These are phyloP conservation scores for Spergularia bocconei DNA, from an alignment of 148 eudicot genomes.

Conservation along the genomic window DNA sequence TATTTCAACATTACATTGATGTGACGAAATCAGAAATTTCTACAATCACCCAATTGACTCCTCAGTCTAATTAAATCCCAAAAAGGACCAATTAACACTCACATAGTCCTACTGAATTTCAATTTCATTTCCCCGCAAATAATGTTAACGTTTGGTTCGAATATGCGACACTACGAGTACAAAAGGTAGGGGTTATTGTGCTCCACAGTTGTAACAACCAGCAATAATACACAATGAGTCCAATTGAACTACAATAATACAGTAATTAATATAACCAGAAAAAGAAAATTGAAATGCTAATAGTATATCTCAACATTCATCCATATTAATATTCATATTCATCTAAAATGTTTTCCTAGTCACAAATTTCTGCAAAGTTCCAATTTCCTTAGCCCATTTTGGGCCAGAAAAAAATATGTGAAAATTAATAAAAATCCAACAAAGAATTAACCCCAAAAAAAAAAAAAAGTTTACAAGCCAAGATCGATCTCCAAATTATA, in stretches of 20 bases:
- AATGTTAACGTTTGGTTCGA: no score
- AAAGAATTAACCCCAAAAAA: not conserved
- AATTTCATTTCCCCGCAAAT: no score
- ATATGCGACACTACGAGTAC: not conserved
- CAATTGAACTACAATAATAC: not conserved
- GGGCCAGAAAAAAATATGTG: constrained; percentile 14
- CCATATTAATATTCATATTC: constrained; percentile 19
- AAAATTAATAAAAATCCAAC: constrained; percentile 4
- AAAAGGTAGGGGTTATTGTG: no score
- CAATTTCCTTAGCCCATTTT: constrained; percentile 23
- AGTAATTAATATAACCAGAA: not conserved
- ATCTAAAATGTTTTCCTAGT: constrained; percentile 18
- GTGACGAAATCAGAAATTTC: no score
- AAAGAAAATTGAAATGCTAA: not conserved
- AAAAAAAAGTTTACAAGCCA: constrained; percentile 20
- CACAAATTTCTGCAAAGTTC: constrained; percentile 19
- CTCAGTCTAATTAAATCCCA: not conserved
- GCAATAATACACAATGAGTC: not conserved
- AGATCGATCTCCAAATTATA: constrained; percentile 27
- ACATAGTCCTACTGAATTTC: no score
- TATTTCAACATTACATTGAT: no score
- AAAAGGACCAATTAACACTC: constrained; percentile 6
- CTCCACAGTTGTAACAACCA: not conserved
- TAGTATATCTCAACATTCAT: constrained; percentile 2
- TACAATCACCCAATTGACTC: not conserved